Evolutionary conservation across 1,139 yeast genomes (phyloP), one percentile per base, ranked within the genome.

Genomic region (Blastobotrys capitulatus): DNA sequence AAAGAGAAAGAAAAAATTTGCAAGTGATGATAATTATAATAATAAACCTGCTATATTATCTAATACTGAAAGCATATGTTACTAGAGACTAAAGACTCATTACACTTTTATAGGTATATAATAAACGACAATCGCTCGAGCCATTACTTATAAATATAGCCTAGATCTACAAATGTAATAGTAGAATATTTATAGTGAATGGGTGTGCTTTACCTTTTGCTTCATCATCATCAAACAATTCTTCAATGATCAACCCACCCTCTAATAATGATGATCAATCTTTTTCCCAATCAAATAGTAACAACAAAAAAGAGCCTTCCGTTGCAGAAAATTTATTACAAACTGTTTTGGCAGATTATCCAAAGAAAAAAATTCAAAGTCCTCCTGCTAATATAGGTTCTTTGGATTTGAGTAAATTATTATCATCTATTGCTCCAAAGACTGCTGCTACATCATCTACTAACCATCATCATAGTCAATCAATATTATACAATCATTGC

Each of bases 1-100:
- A 48, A 79, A 78, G 54, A 46, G 46, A n/a, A 55, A 56, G 29
- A 50, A 38, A 51, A 52, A 38, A 12, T 25, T 34, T 9, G 19
- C 19, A 20, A 22, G 20, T 7, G 25, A 22, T 34, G 25, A 37
- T 26, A 6, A 38, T 36, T 53, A 40, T 35, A 37, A 9, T 12
- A 41, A 32, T 9, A 19, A 32, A n/a, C 38, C 26, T 15, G 51
- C 48, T 5, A 48, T 48, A 12, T 38, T 48, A 8, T 48, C 44
- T 31, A 25, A 15, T 41, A 51, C 45, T 3, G 48, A 34, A 1
- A 47, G 42, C 16, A 46, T n/a, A n/a, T n/a, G n/a, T n/a, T n/a
- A n/a, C n/a, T n/a, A n/a, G n/a, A n/a, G n/a, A n/a, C n/a, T n/a
- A n/a, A n/a, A n/a, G n/a, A n/a, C n/a, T n/a, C n/a, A n/a, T n/a